A percentile compares a stretch with the other conserved stretches of the same genome.
These are phyloP conservation scores for Rhinocladiella mackenziei DNA, from an alignment of 2,329 filamentous ascomycete species.

Conservation along the genomic window DNA sequence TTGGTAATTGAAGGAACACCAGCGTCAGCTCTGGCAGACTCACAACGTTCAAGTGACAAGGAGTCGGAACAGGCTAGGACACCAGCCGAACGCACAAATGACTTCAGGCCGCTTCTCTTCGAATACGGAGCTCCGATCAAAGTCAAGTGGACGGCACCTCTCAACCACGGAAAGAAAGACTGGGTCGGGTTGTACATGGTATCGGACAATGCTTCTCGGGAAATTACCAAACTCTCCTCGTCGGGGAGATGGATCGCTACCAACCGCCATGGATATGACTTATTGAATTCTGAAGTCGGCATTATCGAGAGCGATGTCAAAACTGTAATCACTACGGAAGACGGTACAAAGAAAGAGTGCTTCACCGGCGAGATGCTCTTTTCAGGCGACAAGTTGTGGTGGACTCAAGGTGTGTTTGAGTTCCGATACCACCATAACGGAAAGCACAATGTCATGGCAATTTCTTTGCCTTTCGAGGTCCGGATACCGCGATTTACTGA, in stretches of 20 bases:
- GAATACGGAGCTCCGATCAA: conserved; percentile 88
- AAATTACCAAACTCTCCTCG: conserved; percentile 77
- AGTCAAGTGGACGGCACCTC: conserved; percentile 84
- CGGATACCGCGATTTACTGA: conserved; percentile 77
- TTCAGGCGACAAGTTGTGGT: conserved; percentile 90
- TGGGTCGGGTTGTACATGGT: conserved; percentile 98
- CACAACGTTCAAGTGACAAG: conserved; percentile 64
- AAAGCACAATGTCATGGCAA: conserved; percentile 87
- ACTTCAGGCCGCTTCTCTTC: conserved; percentile 71
- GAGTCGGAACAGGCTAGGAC: conserved; percentile 68
- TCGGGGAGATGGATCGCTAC: conserved; percentile 87
- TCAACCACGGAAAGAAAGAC: conserved; percentile 82
- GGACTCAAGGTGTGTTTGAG: conserved; percentile 94
- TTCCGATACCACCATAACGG: conserved; percentile 95
- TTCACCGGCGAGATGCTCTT: conserved; percentile 81
- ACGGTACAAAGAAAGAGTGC: conserved; percentile 49
- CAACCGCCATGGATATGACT: conserved; percentile 71
- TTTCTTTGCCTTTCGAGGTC: conserved; percentile 90
- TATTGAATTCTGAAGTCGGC: conserved; percentile 68
- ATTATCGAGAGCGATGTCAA: conserved; percentile 67
- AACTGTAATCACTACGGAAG: conserved; percentile 40
- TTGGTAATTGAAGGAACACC: conserved; percentile 67
- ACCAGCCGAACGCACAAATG: conserved; percentile 54
- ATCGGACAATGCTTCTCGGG: conserved; percentile 82
- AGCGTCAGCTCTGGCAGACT: conserved; percentile 49